Evolutionary conservation across 768 basidiomycete species (phyloP).

Genomic region (Imleria badia): DNA sequence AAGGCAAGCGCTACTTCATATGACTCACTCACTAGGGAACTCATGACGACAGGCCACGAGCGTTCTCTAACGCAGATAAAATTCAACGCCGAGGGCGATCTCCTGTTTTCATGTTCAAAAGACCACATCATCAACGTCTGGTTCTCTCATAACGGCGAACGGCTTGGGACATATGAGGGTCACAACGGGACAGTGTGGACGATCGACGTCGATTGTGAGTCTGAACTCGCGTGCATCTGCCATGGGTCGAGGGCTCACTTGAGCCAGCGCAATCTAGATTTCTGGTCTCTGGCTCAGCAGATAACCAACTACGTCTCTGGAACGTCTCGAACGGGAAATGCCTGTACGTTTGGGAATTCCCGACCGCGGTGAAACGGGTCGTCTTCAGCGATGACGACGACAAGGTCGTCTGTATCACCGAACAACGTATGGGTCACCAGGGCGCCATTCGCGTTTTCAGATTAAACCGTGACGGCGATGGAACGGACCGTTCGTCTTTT

Average conservation of each 20-base stretch:
- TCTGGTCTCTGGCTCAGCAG: conserved; percentile 89
- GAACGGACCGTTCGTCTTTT: conserved; percentile 66
- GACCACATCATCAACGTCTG: conserved; percentile 95
- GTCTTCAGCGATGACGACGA: conserved; percentile 85
- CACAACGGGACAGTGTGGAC: conserved; percentile 98
- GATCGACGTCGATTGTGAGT: conserved; percentile 91
- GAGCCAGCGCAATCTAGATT: conserved; percentile 73
- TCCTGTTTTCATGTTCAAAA: conserved; percentile 95
- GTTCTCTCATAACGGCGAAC: conserved; percentile 96
- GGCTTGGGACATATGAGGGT: conserved; percentile 94
- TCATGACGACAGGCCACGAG: conserved; percentile 74
- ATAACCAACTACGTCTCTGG: conserved; percentile 93
- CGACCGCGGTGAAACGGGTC: conserved; percentile 95
- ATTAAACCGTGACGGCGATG: conserved; percentile 82
- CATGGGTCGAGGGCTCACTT: neutral
- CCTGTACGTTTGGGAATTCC: conserved; percentile 95
- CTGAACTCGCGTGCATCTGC: neutral
- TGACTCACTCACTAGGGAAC: conserved; percentile 1
- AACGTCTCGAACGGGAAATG: conserved; percentile 86
- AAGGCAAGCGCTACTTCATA: conserved; percentile 41
- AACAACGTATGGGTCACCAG: conserved; percentile 93
- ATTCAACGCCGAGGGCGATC: conserved; percentile 95
- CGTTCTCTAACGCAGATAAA: conserved; percentile 97
- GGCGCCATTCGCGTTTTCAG: conserved; percentile 89
- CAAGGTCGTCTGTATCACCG: conserved; percentile 89